Base-by-base conservation (phyloP, 2,329 filamentous ascomycete genomes). In the Trichoderma brevicompactum region DNA sequence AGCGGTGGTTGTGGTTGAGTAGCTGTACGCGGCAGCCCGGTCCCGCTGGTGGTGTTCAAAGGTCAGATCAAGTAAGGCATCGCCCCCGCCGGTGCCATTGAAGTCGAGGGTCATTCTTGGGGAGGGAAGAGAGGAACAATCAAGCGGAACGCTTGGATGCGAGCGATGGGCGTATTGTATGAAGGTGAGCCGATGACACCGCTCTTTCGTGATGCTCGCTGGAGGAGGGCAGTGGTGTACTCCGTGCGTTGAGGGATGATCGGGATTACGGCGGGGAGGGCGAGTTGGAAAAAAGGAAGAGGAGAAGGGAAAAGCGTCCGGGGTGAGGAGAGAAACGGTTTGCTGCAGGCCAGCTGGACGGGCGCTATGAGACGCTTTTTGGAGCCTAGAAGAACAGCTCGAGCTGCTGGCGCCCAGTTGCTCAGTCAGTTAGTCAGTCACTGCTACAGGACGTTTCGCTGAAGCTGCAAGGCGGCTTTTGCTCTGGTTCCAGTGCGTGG, bases 1-100 rank as follows among this genome's bases (percentile, higher is more conserved):
- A 65, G 69, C 61, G 23, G 65, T 63, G 32, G 68, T 66, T 34
- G 68, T 65, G 17, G 68, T 34, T 66, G 69, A 66, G 49, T 70
- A 73, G 68, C 72, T 70, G 70, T 72, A 80, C 53, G 62, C 62
- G 60, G 79, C 80, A 76, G 80, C 81, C 69, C 83, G 81, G 73
- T 85, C 85, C 74, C 82, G 82, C 70, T 85, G 81, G 78, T 83
- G 81, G 73, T 82, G 82, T 75, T 88, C 84, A 78, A 83, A 88
- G 71, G 79, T 82, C 74, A 88, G 80, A 74, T 88, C 86, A 74
- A 89, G 75, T 74, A 89, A 82, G 75, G 81, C 84, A 76, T 88
- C 85, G 77, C 81, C 82, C 74, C 78, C 76, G 77, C 81, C 81
- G 75, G 80, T 80, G 75, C 79, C 74, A 77, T 83, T 83, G 80